Evolutionary conservation across 2,329 filamentous ascomycete genomes (phyloP).

Genomic region (Dactylonectria macrodidyma): DNA sequence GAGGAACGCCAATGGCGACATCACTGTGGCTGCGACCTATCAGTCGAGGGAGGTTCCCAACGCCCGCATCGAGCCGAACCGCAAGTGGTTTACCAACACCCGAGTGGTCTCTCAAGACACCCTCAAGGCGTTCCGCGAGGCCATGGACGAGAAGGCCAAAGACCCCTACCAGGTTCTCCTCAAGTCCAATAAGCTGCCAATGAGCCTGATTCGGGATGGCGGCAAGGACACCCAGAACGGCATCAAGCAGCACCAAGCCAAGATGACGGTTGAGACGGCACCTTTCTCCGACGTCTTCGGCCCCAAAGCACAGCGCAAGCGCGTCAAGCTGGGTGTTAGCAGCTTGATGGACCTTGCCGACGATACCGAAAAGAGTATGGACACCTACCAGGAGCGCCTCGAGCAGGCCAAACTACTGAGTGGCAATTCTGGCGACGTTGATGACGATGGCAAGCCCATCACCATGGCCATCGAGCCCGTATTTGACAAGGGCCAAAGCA

Average conservation of each 20-base stretch:
- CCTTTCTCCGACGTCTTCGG: constrained; percentile 94
- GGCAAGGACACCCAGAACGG: constrained; percentile 80
- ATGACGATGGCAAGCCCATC: constrained; percentile 57
- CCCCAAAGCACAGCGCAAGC: constrained; percentile 92
- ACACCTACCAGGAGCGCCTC: constrained; percentile 83
- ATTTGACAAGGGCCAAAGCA: constrained; percentile 95
- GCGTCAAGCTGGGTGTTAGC: constrained; percentile 89
- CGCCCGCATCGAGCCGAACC: constrained; percentile 93
- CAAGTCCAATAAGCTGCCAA: constrained; percentile 96
- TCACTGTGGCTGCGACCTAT: constrained; percentile 86
- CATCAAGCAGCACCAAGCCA: constrained; percentile 91
- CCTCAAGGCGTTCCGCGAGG: constrained; percentile 87
- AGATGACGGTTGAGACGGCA: constrained; percentile 90
- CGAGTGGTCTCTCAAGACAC: constrained; percentile 91
- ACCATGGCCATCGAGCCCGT: constrained; percentile 85
- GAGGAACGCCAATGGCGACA: constrained; percentile 86
- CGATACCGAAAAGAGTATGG: constrained; percentile 84
- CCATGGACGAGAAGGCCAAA: constrained; percentile 89
- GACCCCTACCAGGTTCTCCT: constrained; percentile 96
- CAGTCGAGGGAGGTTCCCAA: constrained; percentile 86
- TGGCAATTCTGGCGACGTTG: constrained; percentile 74
- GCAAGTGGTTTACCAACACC: constrained; percentile 98
- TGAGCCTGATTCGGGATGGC: constrained; percentile 90
- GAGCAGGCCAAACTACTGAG: constrained; percentile 85
- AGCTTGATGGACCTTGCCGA: constrained; percentile 87